phyloP scores from a whole-genome alignment of 441 rosid genomes.

The Hura crepitans region DNA sequence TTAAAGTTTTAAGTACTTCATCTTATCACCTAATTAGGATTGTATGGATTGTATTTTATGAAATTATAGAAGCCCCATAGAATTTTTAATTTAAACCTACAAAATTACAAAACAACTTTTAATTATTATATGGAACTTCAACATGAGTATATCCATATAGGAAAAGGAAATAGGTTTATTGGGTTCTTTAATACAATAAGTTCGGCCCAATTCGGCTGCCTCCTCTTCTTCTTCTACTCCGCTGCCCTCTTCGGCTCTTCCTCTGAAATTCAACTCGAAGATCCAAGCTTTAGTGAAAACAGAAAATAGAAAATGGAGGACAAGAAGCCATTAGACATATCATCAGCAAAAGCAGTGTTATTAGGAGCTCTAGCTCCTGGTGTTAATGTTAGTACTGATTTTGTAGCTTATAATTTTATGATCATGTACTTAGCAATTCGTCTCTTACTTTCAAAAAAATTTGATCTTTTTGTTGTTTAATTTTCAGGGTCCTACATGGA shows the following conservation, averaged over 20 bases:
- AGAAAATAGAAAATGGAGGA: conserved; percentile 31
- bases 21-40: too few species aligned
- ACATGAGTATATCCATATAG: too few species aligned
- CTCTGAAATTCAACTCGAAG: conserved; percentile 1
- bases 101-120: too few species aligned
- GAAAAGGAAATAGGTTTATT: too few species aligned
- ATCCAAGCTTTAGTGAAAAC: background rate
- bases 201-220: too few species aligned
- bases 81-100: too few species aligned
- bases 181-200: too few species aligned
- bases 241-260: background rate
- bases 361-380: conserved; percentile 90
- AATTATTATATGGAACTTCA: too few species aligned
- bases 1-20: too few species aligned
- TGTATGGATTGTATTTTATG: too few species aligned
- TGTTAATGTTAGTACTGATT: conserved; percentile 55
- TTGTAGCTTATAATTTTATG: background rate
- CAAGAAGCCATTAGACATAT: conserved; percentile 33
- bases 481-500: conserved; percentile 85
- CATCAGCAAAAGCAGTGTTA: conserved; percentile 72
- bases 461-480: conserved; percentile 15
- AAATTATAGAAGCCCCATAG: too few species aligned
- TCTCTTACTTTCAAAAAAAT: background rate
- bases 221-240: too few species aligned
- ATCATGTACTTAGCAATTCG: background rate